phyloP scores from a whole-genome alignment of 345 rosid species.

The Mercurialis annua region DNA sequence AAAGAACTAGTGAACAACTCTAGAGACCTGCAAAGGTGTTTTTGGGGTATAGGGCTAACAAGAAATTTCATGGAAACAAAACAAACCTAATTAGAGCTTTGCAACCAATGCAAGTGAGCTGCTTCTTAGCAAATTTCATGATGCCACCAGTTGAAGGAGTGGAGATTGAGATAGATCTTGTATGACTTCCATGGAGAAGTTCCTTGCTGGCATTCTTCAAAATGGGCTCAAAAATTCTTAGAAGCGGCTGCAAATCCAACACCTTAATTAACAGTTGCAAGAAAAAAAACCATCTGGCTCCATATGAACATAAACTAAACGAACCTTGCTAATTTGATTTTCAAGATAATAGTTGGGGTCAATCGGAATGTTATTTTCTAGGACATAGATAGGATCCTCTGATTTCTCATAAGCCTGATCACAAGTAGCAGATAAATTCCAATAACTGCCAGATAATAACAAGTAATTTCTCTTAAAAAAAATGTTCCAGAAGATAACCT shows the following conservation, averaged over 20 bases:
- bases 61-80: not conserved
- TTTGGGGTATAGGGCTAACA: not conserved
- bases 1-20: not conserved
- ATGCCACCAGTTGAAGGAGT: slow-evolving; percentile 94
- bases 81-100: slow-evolving; percentile 67
- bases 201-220: slow-evolving; percentile 90
- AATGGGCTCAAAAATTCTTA: slow-evolving; percentile 95
- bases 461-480: not conserved
- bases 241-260: slow-evolving; percentile 62
- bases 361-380: slow-evolving; percentile 86
- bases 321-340: slow-evolving; percentile 93
- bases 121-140: slow-evolving; percentile 91
- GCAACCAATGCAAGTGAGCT: slow-evolving; percentile 84
- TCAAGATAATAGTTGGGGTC: slow-evolving; percentile 92
- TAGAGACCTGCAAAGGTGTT: not conserved
- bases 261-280: slow-evolving; percentile 2
- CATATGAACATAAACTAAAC: slow-evolving; percentile 17
- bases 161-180: slow-evolving; percentile 80
- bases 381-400: slow-evolving; percentile 94
- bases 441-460: not conserved
- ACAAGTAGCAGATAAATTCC: slow-evolving; percentile 11
- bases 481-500: slow-evolving; percentile 43
- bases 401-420: slow-evolving; percentile 89
- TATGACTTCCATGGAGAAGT: slow-evolving; percentile 91
- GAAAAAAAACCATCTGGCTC: slow-evolving; percentile 9